Conservation (phyloP, 192 early-diverging fungal species). For the Linnemannia exigua region DNA sequence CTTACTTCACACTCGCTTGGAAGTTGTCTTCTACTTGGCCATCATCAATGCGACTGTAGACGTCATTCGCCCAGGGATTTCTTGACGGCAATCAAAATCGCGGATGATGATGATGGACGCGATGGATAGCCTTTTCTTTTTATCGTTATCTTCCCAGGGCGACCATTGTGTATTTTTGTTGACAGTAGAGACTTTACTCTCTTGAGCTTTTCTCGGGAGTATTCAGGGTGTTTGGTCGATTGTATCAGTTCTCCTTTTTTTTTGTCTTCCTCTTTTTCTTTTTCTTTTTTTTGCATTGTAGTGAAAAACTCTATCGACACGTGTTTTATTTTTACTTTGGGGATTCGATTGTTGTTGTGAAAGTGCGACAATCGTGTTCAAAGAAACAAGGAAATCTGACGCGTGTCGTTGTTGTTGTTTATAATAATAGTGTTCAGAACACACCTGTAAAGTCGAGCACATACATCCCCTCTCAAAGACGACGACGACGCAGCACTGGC, state of each 20-base stretch:
- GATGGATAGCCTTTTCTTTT: background rate
- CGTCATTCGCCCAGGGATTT: background rate
- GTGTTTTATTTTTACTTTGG: constrained; percentile 28
- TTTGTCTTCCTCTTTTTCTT: too few relatives aligned
- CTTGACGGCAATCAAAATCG: background rate
- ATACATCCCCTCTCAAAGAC: background rate
- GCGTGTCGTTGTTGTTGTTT: background rate
- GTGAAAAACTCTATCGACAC: constrained; percentile 10
- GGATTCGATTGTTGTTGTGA: background rate
- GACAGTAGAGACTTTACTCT: background rate
- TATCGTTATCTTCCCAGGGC: background rate
- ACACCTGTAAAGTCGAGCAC: background rate
- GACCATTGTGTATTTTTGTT: background rate
- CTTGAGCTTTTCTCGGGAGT: background rate
- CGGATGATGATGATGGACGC: background rate
- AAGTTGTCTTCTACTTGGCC: background rate
- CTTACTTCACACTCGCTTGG: too few relatives aligned
- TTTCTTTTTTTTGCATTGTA: background rate
- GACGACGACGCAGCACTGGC: background rate
- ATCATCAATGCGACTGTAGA: background rate
- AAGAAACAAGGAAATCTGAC: constrained; percentile 1
- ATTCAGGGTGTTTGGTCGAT: background rate
- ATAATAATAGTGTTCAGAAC: background rate
- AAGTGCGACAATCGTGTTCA: background rate
- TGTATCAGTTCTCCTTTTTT: background rate